Evolutionary conservation across 345 rosid genomes (phyloP), one percentile per base, ranked within the genome.

Genomic region (Sonneratia alba): DNA sequence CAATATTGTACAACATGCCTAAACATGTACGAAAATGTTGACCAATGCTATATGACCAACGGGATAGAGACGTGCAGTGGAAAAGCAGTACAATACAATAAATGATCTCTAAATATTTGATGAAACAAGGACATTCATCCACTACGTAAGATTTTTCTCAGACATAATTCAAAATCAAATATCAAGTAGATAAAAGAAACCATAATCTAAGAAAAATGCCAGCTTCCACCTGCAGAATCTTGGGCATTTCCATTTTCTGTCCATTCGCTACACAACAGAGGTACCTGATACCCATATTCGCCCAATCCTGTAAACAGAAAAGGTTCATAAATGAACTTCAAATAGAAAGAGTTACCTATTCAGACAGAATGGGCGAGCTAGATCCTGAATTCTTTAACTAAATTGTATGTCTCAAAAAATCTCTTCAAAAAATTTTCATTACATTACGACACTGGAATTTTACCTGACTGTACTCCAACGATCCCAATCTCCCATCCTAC

Each of bases 391-490:
- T 36, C 14, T n/a, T 22, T 16, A 13, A 11, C 6, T 10, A 16
- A 67, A 37, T 40, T 40, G 12, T 75, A 63, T 27, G 59, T 12
- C 49, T 16, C 49, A 47, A 1, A 6, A 47, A 11, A 47, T 47
- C 49, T 12, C 14, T 47, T 47, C 14, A 47, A 47, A 47, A 8
- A 47, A 47, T 40, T 40, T 47, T 47, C 49, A 6, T 47, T 47
- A n/a, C 6, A 6, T 21, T 57, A 22, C 32, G 22, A 57, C 63
- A 51, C 19, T 6, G 6, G 36, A 40, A 65, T 47, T 72, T 74
- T 81, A 92, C 97, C 96, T 92, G 97, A 77, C 89, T 89, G 81
- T 83, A 77, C 73, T 85, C 92, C 86, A 92, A 75, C 51, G 91
- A 79, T 62, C 76, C 86, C 68, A 92, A 72, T 83, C 84, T 89